Evolutionary conservation across 352 stramenopile genomes (phyloP).

Genomic region (Globisporangium yorkense): DNA sequence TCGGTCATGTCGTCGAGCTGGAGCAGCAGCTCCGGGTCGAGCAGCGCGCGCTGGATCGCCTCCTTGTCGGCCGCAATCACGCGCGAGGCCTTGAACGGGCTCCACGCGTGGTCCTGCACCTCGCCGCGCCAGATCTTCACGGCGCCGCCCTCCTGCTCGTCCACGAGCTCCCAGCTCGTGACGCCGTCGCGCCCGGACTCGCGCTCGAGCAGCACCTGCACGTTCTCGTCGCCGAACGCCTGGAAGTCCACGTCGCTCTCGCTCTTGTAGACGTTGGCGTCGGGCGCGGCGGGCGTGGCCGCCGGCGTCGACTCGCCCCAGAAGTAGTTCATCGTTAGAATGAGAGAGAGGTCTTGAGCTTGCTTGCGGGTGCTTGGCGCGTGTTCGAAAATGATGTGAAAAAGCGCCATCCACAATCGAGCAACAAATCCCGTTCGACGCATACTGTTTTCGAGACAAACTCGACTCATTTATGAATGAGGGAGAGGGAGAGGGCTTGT

Average conservation of each 20-base stretch:
- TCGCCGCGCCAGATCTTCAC: conserved; percentile 61
- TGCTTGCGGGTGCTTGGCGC: not conserved
- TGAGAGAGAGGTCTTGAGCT: too few species aligned
- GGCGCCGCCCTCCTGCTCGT: conserved; percentile 35
- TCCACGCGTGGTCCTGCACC: conserved; percentile 61
- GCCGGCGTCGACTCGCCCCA: conserved; percentile 11
- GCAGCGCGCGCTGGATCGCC: conserved; percentile 45
- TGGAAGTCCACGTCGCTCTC: conserved; percentile 57
- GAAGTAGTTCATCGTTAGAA: conserved; percentile 17
- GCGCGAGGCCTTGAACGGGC: conserved; percentile 54
- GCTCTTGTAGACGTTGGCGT: conserved; percentile 33
- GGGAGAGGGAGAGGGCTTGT: not conserved
- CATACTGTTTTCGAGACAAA: not conserved
- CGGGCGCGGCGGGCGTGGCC: conserved; percentile 3
- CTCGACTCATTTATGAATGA: not conserved
- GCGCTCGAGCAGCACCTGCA: conserved; percentile 56
- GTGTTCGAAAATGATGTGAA: not conserved
- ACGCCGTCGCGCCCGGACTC: conserved; percentile 58
- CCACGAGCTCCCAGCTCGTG: conserved; percentile 66
- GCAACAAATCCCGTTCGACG: not conserved
- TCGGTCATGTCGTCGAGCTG: conserved; percentile 84
- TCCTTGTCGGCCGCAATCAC: conserved; percentile 50
- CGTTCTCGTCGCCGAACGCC: conserved; percentile 55
- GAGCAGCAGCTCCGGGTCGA: conserved; percentile 56
- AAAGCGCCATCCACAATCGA: not conserved